These are phyloP conservation scores for Saccharomycopsis fibuligera DNA, from an alignment of 805 yeast genomes.

Conservation along the genomic window DNA sequence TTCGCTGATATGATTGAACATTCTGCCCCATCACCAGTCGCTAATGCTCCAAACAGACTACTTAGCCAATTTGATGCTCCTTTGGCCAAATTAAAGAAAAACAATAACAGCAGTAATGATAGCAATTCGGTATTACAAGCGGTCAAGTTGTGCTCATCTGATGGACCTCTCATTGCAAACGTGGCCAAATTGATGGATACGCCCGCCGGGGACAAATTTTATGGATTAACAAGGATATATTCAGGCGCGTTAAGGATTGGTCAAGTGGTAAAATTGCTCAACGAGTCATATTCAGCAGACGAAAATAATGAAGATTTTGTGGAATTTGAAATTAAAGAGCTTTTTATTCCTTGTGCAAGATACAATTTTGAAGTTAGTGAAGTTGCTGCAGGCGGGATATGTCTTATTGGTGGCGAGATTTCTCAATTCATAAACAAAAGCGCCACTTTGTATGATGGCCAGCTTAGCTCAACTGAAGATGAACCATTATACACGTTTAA, in stretches of 20 bases:
- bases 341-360: slow-evolving; percentile 62
- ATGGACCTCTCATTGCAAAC: slow-evolving; percentile 44
- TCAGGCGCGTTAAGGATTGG: slow-evolving; percentile 53
- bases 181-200: slow-evolving; percentile 53
- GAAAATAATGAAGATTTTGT: slow-evolving; percentile 47
- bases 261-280: slow-evolving; percentile 45
- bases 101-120: neutral
- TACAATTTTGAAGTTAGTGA: slow-evolving; percentile 50
- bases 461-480: slow-evolving; percentile 16
- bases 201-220: slow-evolving; percentile 44
- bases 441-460: slow-evolving; percentile 45
- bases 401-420: slow-evolving; percentile 53
- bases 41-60: slow-evolving; percentile 27
- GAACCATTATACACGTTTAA: slow-evolving; percentile 30
- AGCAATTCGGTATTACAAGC: no score
- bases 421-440: slow-evolving; percentile 49
- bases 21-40: slow-evolving; percentile 33
- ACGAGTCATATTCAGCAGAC: slow-evolving; percentile 40
- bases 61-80: neutral
- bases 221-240: slow-evolving; percentile 54
- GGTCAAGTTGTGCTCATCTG: slow-evolving; percentile 33
- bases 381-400: slow-evolving; percentile 62
- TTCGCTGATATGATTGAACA: slow-evolving; percentile 42
- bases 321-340: slow-evolving; percentile 33
- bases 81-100: neutral